phyloP scores from a whole-genome alignment of 441 rosid species.

The Jatropha multifida region DNA sequence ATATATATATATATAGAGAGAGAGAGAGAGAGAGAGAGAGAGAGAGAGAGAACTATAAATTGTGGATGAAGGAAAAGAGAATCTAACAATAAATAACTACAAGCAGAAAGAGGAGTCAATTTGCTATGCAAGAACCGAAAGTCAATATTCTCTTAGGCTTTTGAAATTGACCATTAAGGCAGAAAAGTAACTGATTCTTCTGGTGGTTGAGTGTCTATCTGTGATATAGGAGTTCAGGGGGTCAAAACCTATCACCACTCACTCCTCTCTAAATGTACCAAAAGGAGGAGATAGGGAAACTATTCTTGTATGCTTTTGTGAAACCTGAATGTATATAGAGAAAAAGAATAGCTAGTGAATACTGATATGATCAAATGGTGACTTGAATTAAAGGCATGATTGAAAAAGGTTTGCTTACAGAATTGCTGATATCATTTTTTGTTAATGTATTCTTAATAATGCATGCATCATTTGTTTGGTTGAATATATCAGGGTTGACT shows the following conservation, averaged over 20 bases:
- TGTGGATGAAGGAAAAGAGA: background rate
- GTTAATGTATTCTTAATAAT: background rate
- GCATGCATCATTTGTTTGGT: background rate
- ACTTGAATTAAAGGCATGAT: background rate
- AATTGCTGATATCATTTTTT: background rate
- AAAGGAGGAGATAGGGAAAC: background rate
- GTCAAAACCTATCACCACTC: too few relatives aligned
- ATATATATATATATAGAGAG: too few relatives aligned
- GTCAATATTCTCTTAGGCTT: background rate
- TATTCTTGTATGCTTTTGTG: too few relatives aligned
- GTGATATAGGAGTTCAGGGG: too few relatives aligned
- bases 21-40: too few relatives aligned
- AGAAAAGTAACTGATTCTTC: background rate
- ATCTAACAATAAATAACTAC: background rate
- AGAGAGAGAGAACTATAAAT: background rate
- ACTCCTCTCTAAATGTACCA: background rate
- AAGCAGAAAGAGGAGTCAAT: background rate
- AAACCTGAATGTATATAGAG: background rate
- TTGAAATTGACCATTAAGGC: background rate
- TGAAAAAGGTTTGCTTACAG: background rate
- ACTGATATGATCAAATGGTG: background rate
- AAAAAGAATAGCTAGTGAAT: background rate
- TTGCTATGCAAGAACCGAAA: background rate
- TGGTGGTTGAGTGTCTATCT: background rate
- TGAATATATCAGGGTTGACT: background rate